Evolutionary conservation across 371 early-diverging fungal species (phyloP).

Genomic region (Encephalitozoon intestinalis): DNA sequence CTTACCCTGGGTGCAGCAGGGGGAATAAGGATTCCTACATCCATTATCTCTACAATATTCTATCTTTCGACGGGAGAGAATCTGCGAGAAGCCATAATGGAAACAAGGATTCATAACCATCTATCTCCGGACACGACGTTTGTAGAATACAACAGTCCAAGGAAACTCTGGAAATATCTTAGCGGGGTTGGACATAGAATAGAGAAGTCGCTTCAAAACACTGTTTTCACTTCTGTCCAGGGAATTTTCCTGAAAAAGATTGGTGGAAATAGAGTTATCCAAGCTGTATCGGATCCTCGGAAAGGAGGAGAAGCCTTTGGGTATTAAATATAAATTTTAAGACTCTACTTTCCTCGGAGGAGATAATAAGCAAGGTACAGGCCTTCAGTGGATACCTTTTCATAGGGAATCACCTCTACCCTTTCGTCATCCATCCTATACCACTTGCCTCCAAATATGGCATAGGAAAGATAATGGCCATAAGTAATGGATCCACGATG

Average conservation of each 20-base stretch:
- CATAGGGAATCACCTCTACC: neutral
- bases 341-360: neutral
- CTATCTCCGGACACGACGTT: slow-evolving; percentile 68
- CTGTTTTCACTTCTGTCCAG: slow-evolving; percentile 51
- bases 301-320: slow-evolving; percentile 44
- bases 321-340: slow-evolving; percentile 11
- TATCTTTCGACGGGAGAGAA: slow-evolving; percentile 67
- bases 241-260: slow-evolving; percentile 41
- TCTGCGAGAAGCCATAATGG: slow-evolving; percentile 68
- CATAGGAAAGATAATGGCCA: slow-evolving; percentile 50
- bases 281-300: slow-evolving; percentile 49
- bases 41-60: slow-evolving; percentile 70
- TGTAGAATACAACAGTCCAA: slow-evolving; percentile 44
- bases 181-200: slow-evolving; percentile 29
- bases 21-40: slow-evolving; percentile 79
- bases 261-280: slow-evolving; percentile 6
- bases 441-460: slow-evolving; percentile 29
- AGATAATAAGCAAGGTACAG: neutral
- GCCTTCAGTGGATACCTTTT: neutral
- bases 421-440: slow-evolving; percentile 45
- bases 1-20: slow-evolving; percentile 82
- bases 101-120: slow-evolving; percentile 81
- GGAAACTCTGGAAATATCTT: slow-evolving; percentile 24
- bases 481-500: slow-evolving; percentile 41
- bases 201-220: slow-evolving; percentile 35